Evolutionary conservation across 1,139 yeast species (phyloP).

Genomic region (Yamadazyma mexicana): DNA sequence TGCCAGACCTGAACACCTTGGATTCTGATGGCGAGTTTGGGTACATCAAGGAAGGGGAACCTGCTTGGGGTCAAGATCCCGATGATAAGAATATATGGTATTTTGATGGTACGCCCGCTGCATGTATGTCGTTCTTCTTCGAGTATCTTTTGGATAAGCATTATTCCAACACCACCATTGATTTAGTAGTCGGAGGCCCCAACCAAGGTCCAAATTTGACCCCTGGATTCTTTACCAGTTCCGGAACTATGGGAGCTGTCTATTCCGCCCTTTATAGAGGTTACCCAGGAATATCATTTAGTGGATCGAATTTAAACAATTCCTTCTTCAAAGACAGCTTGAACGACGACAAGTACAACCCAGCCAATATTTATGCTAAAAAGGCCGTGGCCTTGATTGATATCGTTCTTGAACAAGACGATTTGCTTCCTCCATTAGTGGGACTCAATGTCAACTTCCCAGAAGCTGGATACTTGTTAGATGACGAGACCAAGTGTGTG

Average conservation of each 20-base stretch:
- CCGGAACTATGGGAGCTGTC: conserved; percentile 48
- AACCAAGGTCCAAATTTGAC: conserved; percentile 46
- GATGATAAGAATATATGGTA: conserved; percentile 45
- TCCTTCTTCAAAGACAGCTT: conserved; percentile 43
- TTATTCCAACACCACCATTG: conserved; percentile 33
- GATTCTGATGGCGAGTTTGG: conserved; percentile 36
- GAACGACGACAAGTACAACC: conserved; percentile 26
- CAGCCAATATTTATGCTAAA: conserved; percentile 43
- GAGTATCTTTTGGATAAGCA: conserved; percentile 39
- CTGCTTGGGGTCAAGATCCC: conserved; percentile 39
- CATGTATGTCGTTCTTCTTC: conserved; percentile 41
- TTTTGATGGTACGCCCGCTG: conserved; percentile 46
- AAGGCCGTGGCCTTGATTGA: conserved; percentile 39
- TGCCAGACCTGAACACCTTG: conserved; percentile 22
- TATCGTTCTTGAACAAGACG: conserved; percentile 30
- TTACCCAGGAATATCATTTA: conserved; percentile 27
- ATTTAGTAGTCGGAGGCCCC: conserved; percentile 46
- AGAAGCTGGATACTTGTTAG: conserved; percentile 35
- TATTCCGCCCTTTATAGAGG: conserved; percentile 45
- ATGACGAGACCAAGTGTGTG: conserved; percentile 28
- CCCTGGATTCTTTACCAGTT: conserved; percentile 35
- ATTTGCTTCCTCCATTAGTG: conserved; percentile 42
- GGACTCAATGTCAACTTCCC: conserved; percentile 54
- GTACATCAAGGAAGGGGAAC: conserved; percentile 38
- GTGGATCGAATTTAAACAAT: conserved; percentile 36